Base-by-base conservation (phyloP, 805 yeast species). In the Pichia sporocuriosa region DNA sequence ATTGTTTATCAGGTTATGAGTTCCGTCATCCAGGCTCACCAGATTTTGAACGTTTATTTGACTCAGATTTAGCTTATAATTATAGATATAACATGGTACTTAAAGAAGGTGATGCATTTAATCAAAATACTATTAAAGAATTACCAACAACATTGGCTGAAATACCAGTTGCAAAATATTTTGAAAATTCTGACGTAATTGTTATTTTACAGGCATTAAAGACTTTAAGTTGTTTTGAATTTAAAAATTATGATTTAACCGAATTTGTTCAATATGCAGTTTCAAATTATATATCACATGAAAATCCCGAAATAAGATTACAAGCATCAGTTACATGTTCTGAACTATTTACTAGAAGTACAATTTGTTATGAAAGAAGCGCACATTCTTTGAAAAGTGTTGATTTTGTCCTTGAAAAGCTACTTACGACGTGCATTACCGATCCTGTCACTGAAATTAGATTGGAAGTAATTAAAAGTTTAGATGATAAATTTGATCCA, bases 21-120 rank as follows among this genome's bases (percentile, higher is more conserved):
- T 90, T 84, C 58, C 77, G 74, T 40, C 84, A 83, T 32, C 96
- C 96, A 0, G 97, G 96, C 0, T 77, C 93, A 13, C 95, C 95
- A 3, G 77, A 75, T 47, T 77, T 80, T 20, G 66, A 73, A 23
- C 67, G 71, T 39, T 72, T 71, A 35, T 76, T 81, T 69, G 77
- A 77, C 50, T 65, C 75, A 13, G 68, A 73, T n/a, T 63, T 73
- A 21, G 96, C 97, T 0, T 75, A 75, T 46, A 84, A 79, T 44
- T 88, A 81, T 63, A 73, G 97, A 50, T 82, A 84, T 45, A 70
- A 75, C 33, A 79, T 81, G 80, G 69, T 82, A 6, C 62, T 79
- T 2, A 75, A 81, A 45, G 95, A 84, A 50, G 86, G 90, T 0
- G 72, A 73, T 0, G 37, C 47, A 6, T 55, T 54, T 27, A 44